Percentiles rank a stretch among this genome's conserved stretches.
phyloP scores from a whole-genome alignment of 768 basidiomycete species.

The Boletus rubropictus region DNA sequence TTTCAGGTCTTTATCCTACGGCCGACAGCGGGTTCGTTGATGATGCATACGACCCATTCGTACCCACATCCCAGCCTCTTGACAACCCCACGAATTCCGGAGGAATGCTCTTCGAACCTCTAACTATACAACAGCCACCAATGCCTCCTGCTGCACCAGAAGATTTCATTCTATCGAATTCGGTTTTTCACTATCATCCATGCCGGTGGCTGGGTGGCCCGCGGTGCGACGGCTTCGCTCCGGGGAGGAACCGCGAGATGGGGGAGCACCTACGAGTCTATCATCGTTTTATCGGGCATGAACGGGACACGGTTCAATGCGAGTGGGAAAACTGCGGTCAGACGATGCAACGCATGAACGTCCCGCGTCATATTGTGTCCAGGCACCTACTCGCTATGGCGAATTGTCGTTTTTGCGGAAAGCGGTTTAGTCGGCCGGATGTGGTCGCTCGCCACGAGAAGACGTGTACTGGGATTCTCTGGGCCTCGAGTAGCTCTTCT shows the following conservation, averaged over 20 bases:
- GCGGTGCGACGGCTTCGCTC: slow-evolving; percentile 19
- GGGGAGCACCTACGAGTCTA: slow-evolving; percentile 20
- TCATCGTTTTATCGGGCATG: slow-evolving; percentile 25
- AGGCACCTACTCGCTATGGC: slow-evolving; percentile 24
- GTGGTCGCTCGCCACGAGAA: slow-evolving; percentile 26
- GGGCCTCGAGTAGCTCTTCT: neutral
- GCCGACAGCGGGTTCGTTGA: neutral
- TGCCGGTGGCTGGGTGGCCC: slow-evolving; percentile 24
- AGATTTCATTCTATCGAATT: neutral
- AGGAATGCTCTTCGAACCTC: neutral
- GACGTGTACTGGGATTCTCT: slow-evolving; percentile 10
- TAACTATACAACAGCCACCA: slow-evolving; percentile 11
- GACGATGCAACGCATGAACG: slow-evolving; percentile 26
- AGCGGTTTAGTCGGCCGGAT: slow-evolving; percentile 24
- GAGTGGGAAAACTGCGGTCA: slow-evolving; percentile 23
- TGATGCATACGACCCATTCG: neutral
- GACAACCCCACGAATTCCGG: neutral
- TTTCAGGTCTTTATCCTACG: neutral
- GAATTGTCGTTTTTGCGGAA: slow-evolving; percentile 20
- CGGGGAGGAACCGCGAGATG: slow-evolving; percentile 29
- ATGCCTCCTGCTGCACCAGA: slow-evolving; percentile 12
- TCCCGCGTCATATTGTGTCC: slow-evolving; percentile 27
- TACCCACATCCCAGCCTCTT: neutral
- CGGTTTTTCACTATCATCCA: slow-evolving; percentile 6
- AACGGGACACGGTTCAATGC: slow-evolving; percentile 22